Evolutionary conservation across 1,139 yeast species (phyloP).

Genomic region (Geotrichum klebahnii): DNA sequence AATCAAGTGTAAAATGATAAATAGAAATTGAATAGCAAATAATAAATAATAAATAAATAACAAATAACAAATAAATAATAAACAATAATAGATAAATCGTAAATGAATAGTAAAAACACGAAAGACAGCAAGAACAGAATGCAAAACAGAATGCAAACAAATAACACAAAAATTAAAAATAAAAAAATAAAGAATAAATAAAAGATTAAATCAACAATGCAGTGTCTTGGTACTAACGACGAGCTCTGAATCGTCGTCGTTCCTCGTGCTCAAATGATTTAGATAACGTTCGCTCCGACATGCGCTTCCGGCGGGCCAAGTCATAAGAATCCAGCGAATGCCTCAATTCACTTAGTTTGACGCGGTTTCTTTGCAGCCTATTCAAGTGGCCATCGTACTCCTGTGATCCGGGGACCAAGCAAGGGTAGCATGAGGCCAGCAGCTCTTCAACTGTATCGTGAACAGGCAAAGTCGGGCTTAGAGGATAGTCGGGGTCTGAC

Average conservation of each 20-base stretch:
- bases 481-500: conserved; percentile 33
- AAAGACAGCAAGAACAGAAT: too few species aligned
- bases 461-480: conserved; percentile 27
- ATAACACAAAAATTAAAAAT: too few species aligned
- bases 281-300: conserved; percentile 13
- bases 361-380: conserved; percentile 29
- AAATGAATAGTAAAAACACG: too few species aligned
- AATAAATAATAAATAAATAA: too few species aligned
- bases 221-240: conserved; percentile 1
- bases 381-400: conserved; percentile 27
- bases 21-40: too few species aligned
- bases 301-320: conserved; percentile 1
- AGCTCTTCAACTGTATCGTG: conserved; percentile 29
- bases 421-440: conserved; percentile 28
- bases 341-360: conserved; percentile 26
- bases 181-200: too few species aligned
- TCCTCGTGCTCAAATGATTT: conserved; percentile 10
- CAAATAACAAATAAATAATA: too few species aligned
- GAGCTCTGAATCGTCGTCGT: conserved; percentile 11
- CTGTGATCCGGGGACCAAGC: conserved; percentile 22
- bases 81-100: too few species aligned
- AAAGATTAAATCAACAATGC: too few species aligned
- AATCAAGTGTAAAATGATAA: too few species aligned
- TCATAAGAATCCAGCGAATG: conserved; percentile 24
- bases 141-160: too few species aligned